These are phyloP conservation scores for Crithidia brevicula DNA, from an alignment of 208 protist species.

Conservation along the genomic window DNA sequence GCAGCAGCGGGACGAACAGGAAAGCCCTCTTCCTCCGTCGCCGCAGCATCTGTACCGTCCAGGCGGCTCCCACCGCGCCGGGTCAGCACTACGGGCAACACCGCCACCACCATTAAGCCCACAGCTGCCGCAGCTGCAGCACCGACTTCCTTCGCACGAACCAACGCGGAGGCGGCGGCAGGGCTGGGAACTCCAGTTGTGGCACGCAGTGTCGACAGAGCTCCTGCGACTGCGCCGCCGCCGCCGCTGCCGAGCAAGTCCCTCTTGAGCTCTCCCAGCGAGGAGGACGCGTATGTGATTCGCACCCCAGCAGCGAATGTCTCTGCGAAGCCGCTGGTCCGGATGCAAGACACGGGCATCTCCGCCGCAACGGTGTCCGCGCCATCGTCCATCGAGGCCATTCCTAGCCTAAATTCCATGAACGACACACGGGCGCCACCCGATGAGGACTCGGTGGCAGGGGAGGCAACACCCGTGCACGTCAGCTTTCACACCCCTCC, in stretches of 20 bases:
- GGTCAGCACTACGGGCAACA: not conserved
- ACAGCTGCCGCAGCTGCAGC: not conserved
- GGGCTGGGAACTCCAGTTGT: too few relatives aligned
- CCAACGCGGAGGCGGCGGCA: not conserved
- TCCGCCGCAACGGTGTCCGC: slow-evolving; percentile 14
- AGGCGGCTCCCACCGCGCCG: slow-evolving; percentile 7
- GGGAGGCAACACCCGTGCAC: not conserved
- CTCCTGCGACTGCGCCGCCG: too few relatives aligned
- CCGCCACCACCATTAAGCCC: too few relatives aligned
- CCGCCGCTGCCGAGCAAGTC: not conserved
- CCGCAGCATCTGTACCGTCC: not conserved
- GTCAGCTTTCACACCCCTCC: not conserved
- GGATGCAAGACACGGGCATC: slow-evolving; percentile 7
- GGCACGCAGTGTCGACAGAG: too few relatives aligned
- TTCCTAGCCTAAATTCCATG: slow-evolving; percentile 4
- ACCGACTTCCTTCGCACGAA: not conserved
- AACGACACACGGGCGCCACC: slow-evolving; percentile 3
- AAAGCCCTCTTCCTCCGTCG: too few relatives aligned
- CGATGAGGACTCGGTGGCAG: not conserved
- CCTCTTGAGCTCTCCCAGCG: not conserved
- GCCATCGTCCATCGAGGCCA: slow-evolving; percentile 5
- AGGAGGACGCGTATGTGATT: not conserved
- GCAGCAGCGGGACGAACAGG: not conserved
- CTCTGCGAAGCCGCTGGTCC: not conserved
- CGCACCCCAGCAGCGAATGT: not conserved